phyloP scores from a whole-genome alignment of 2,329 filamentous ascomycete genomes.

The Colletotrichum nymphaeae region DNA sequence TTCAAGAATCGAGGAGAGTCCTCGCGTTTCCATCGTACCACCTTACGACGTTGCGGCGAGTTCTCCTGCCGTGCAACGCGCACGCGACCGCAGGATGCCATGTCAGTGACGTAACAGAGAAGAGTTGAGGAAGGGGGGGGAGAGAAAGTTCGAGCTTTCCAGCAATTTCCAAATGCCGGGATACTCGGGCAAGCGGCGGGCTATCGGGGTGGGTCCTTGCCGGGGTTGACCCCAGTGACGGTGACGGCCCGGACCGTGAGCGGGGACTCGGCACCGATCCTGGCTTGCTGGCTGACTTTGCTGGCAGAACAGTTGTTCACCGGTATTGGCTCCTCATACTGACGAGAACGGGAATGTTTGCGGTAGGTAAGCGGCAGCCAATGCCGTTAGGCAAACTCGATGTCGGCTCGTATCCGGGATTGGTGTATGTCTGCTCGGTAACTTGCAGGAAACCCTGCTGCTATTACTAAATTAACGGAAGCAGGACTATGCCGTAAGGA shows the following conservation, averaged over 20 bases:
- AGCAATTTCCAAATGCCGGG: conserved; percentile 31
- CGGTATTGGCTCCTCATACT: conserved; percentile 80
- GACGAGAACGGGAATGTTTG: conserved; percentile 86
- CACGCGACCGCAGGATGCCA: conserved; percentile 16
- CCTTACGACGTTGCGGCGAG: not conserved
- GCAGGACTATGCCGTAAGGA: conserved; percentile 89
- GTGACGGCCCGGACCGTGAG: not conserved
- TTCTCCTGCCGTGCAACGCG: not conserved
- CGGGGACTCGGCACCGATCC: not conserved
- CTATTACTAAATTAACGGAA: conserved; percentile 87
- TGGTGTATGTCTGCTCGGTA: conserved; percentile 73
- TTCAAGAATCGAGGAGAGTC: not conserved
- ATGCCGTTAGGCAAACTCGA: conserved; percentile 82
- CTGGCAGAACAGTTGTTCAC: conserved; percentile 80
- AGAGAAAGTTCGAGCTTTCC: conserved; percentile 26
- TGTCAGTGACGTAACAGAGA: conserved; percentile 30
- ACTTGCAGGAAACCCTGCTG: conserved; percentile 77
- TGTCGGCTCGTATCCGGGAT: conserved; percentile 76
- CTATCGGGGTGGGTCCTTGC: not conserved
- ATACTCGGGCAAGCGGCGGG: conserved; percentile 13
- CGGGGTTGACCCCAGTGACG: not conserved
- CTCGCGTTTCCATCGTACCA: conserved; percentile 1
- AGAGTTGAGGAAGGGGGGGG: not conserved
- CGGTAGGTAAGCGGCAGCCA: conserved; percentile 73
- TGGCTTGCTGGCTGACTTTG: not conserved